These are phyloP conservation scores for Nicotiana obtusifolia DNA, from an alignment of 257 asterid genomes.

Conservation along the genomic window DNA sequence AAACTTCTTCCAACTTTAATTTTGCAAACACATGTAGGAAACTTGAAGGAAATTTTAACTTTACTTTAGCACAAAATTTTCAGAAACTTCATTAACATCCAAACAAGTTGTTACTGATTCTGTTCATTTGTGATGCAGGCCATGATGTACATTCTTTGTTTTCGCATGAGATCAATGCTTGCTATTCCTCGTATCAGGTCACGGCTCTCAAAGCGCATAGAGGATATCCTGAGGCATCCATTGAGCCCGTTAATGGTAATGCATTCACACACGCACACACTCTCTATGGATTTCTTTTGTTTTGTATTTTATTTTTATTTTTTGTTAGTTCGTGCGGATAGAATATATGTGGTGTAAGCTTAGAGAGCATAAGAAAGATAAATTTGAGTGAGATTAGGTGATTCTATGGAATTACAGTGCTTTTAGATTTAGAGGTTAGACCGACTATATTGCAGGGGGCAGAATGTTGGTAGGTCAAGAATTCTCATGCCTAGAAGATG, in stretches of 20 bases:
- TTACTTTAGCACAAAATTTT: background rate
- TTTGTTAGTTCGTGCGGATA: no score
- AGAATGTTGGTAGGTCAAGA: no score
- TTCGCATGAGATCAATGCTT: slow-evolving; percentile 71
- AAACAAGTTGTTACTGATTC: background rate
- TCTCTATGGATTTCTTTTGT: no score
- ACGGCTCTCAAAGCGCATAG: slow-evolving; percentile 50
- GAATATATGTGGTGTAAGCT: no score
- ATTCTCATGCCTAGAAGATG: no score
- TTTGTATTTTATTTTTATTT: no score
- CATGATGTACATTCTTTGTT: slow-evolving; percentile 81
- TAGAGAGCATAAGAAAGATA: no score
- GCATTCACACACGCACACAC: no score
- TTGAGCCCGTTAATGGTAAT: slow-evolving; percentile 68
- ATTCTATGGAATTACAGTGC: no score
- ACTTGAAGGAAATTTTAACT: background rate
- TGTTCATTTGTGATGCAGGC: slow-evolving; percentile 46
- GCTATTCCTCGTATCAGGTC: slow-evolving; percentile 54
- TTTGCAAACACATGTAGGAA: background rate
- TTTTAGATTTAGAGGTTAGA: no score
- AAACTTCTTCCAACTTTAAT: background rate
- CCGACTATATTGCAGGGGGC: no score
- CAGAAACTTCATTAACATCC: background rate
- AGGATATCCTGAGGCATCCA: slow-evolving; percentile 58
- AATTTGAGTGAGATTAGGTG: no score